Conservation (phyloP, 768 basidiomycete species). For the Paxillus rubicundulus region DNA sequence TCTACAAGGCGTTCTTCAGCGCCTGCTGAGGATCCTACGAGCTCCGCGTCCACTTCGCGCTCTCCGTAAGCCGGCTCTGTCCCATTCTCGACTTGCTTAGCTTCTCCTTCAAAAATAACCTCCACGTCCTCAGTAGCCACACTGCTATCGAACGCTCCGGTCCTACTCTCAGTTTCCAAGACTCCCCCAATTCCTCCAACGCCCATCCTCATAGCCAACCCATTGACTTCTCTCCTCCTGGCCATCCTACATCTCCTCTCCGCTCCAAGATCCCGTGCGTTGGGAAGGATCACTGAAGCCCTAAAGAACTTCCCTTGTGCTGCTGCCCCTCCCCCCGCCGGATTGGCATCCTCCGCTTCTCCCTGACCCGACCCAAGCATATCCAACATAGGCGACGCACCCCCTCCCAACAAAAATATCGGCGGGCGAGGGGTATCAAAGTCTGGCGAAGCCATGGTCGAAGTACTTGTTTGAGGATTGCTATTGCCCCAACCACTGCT, state of each 20-base stretch:
- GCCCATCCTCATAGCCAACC: slow-evolving; percentile 81
- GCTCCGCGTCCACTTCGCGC: slow-evolving; percentile 16
- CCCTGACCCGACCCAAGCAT: slow-evolving; percentile 19
- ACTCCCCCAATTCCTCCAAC: slow-evolving; percentile 72
- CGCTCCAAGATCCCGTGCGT: slow-evolving; percentile 46
- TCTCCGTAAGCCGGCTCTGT: slow-evolving; percentile 9
- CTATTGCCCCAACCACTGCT: background rate
- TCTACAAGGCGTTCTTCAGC: slow-evolving; percentile 7
- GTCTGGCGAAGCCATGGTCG: slow-evolving; percentile 34
- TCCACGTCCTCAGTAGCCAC: slow-evolving; percentile 1
- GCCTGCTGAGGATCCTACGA: slow-evolving; percentile 16
- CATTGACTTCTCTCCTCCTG: slow-evolving; percentile 73
- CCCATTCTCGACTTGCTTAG: slow-evolving; percentile 4
- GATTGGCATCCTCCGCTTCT: slow-evolving; percentile 16
- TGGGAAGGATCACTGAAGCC: slow-evolving; percentile 67
- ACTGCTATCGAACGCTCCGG: background rate
- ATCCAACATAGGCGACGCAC: slow-evolving; percentile 22
- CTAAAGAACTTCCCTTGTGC: slow-evolving; percentile 53
- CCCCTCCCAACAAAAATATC: slow-evolving; percentile 23
- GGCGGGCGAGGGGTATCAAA: slow-evolving; percentile 23
- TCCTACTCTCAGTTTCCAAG: slow-evolving; percentile 36
- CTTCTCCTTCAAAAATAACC: background rate
- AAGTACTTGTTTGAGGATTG: slow-evolving; percentile 19
- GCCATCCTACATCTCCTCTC: slow-evolving; percentile 59
- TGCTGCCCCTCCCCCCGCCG: slow-evolving; percentile 5